Base-by-base conservation (phyloP, 176 grass and related monocot genomes). In the Carex kokanica region DNA sequence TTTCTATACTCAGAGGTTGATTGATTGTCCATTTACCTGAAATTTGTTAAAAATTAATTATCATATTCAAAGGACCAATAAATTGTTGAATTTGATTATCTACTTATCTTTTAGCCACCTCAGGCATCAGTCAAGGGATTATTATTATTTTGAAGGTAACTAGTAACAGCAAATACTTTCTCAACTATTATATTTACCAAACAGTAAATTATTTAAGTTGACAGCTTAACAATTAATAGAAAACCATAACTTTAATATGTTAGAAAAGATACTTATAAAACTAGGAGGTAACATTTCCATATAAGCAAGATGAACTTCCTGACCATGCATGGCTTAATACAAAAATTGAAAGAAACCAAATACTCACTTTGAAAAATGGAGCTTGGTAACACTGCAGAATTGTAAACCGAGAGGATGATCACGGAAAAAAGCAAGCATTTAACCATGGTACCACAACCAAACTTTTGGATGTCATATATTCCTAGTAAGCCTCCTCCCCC, bases 301-400 rank as follows among this genome's bases (percentile, higher is more conserved):
- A 38, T 68, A 43, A 77, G 12, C n/a, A 0, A 21, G 41, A 49
- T 24, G 3, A 23, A 51, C 11, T 24, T 51, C 9, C n/a, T 73
- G n/a, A 73, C 69, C 41, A 73, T 56, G 24, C 41, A 73, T 56
- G 24, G 6, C 14, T 31, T 78, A 18, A 77, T 56, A 78, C 47
- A 55, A n/a, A 31, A 0, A 78, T 12, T 71, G 67, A 11, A 45
- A 21, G 10, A 49, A 49, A 12, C 10, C 2, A 12, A 11, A 51
- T 18, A 53, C 80, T 68, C 63, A 82, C 80, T n/a, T 82, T 25
- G 80, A 82, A 67, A 82, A 82, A 82, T 11, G 3, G 61, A 82
- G 63, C 18, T 43, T 2, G 80, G 80, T 27, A 82, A 54, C 21
- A 82, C 20, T 25, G 80, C 61, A 24, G 61, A 62, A 27, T 82